These are phyloP conservation scores for Circinella umbellata DNA, from an alignment of 371 early-diverging fungal genomes.

Conservation along the genomic window DNA sequence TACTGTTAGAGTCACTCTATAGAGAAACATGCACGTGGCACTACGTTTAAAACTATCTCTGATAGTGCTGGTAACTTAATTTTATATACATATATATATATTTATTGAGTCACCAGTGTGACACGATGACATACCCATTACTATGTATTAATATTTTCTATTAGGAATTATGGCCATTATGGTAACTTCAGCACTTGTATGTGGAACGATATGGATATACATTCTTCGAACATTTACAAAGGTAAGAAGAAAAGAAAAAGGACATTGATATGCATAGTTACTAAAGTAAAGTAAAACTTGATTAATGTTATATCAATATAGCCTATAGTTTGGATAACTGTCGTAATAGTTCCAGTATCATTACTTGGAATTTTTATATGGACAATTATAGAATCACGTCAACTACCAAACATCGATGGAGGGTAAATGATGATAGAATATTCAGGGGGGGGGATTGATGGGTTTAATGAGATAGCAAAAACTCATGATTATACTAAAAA, in stretches of 20 bases:
- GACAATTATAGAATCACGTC: constrained; percentile 57
- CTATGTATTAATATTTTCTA: neutral
- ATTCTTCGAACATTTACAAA: constrained; percentile 57
- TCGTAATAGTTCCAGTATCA: constrained; percentile 58
- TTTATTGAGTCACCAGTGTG: neutral
- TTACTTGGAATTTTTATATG: constrained; percentile 61
- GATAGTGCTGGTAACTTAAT: constrained; percentile 56
- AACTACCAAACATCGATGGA: constrained; percentile 41
- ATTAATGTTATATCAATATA: constrained; percentile 10
- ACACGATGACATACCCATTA: neutral
- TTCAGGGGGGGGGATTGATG: too few relatives aligned
- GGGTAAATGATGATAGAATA: constrained; percentile 17
- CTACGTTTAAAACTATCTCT: constrained; percentile 57
- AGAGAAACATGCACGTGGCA: constrained; percentile 45
- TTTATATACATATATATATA: neutral
- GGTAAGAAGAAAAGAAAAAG: constrained; percentile 26
- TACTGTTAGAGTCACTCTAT: constrained; percentile 35
- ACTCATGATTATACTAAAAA: neutral
- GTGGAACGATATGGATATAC: constrained; percentile 61
- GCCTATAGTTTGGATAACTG: constrained; percentile 70
- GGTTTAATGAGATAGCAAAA: neutral
- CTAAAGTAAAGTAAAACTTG: too few relatives aligned
- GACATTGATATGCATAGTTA: too few relatives aligned
- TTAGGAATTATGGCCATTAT: constrained; percentile 57
- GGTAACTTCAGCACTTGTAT: constrained; percentile 46